Evolutionary conservation across 768 basidiomycete species (phyloP).

Genomic region (Boletus subcaerulescens): DNA sequence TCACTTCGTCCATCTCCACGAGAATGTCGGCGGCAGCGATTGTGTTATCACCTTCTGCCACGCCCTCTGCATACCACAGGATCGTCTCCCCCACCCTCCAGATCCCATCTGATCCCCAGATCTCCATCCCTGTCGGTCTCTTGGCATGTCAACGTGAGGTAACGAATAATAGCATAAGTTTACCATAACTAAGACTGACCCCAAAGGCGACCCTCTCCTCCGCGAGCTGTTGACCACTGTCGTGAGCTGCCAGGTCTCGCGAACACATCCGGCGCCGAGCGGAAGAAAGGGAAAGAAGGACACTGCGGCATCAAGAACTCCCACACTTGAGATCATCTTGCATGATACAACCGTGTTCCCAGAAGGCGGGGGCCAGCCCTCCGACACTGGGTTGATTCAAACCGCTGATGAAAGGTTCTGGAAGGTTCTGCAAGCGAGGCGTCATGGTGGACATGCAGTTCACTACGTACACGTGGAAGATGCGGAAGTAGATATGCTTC

Average conservation of each 20-base stretch:
- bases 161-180: constrained; percentile 2
- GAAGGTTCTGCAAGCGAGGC: constrained; percentile 63
- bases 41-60: constrained; percentile 41
- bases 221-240: constrained; percentile 56
- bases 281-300: constrained; percentile 58
- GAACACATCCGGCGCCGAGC: constrained; percentile 36
- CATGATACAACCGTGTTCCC: constrained; percentile 82
- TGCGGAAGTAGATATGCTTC: constrained; percentile 40
- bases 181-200: constrained; percentile 6
- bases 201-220: constrained; percentile 67
- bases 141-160: constrained; percentile 73
- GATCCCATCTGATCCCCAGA: constrained; percentile 48
- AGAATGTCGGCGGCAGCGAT: constrained; percentile 38
- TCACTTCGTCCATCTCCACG: not conserved
- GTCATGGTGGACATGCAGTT: constrained; percentile 70
- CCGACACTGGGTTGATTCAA: constrained; percentile 62
- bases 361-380: constrained; percentile 80
- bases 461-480: constrained; percentile 58
- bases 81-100: constrained; percentile 56
- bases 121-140: constrained; percentile 68
- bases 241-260: constrained; percentile 47
- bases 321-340: constrained; percentile 62
- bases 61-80: constrained; percentile 61
- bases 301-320: constrained; percentile 38
- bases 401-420: constrained; percentile 45